A percentile compares a stretch with the other conserved stretches of the same genome.
These are phyloP conservation scores for Malus hybrid DNA, from an alignment of 331 rosid genomes.

Conservation along the genomic window DNA sequence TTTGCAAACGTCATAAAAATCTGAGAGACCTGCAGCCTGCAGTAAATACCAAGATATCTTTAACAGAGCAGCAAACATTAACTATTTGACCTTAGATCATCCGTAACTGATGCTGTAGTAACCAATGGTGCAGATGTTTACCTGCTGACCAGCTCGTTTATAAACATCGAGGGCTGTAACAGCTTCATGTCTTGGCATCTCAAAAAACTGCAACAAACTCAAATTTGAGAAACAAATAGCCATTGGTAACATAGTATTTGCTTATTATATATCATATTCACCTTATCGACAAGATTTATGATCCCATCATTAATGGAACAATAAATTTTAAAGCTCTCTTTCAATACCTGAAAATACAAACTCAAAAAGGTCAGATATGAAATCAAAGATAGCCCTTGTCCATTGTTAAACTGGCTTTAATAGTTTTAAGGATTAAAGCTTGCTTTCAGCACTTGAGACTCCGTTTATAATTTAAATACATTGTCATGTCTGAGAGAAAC, in stretches of 20 bases:
- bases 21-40: conserved; percentile 86
- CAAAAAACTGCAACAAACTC: conserved; percentile 68
- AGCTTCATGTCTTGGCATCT: conserved; percentile 99
- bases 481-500: not conserved
- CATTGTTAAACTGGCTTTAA: not conserved
- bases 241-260: not conserved
- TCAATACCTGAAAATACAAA: conserved; percentile 67
- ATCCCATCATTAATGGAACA: conserved; percentile 97
- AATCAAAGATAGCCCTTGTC: not conserved
- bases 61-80: not conserved
- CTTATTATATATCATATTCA: conserved; percentile 18
- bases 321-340: conserved; percentile 98
- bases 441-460: not conserved
- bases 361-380: conserved; percentile 14
- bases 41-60: conserved; percentile 17
- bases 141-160: conserved; percentile 99
- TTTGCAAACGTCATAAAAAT: conserved; percentile 86
- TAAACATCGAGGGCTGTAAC: conserved; percentile 86
- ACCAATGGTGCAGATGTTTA: conserved; percentile 9
- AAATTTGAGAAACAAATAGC: not conserved
- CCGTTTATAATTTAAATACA: not conserved
- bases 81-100: conserved; percentile 4
- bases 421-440: not conserved
- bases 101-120: not conserved
- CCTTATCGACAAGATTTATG: conserved; percentile 97